Base-by-base conservation (phyloP, 2,329 filamentous ascomycete species). In the Moelleriella libera region DNA sequence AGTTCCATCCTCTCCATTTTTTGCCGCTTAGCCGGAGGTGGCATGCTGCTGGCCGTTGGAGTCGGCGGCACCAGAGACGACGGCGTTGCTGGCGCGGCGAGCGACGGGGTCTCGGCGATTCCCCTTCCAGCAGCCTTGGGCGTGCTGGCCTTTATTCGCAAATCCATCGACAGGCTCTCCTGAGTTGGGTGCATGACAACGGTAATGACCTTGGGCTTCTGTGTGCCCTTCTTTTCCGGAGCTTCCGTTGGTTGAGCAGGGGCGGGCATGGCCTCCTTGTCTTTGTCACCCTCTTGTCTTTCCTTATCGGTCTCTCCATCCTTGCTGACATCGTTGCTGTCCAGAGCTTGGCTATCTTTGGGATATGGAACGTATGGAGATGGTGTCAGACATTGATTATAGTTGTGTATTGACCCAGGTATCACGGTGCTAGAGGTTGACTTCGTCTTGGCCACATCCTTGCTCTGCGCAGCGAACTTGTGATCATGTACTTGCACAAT, bases 401-500 rank as follows among this genome's bases (percentile, higher is more conserved):
- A 86, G 62, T 94, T 95, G 63, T 98, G 89, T 43, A 98, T 83
- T 0, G 89, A 96, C 52, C 86, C 90, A 9, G 83, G 80, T 4
- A 74, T 68, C 40, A 76, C 76, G 47, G 82, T 82, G 53, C 73
- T 80, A 37, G 77, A 76, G 21, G 75, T 69, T 1, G 78, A 70
- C 6, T 60, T 55, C 3, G 63, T 30, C 69, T 69, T 46, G 68
- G 71, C 45, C 69, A 74, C 48, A 68, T 76, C 79, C 59, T 87
- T 80, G 54, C 74, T 47, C 51, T 75, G 73, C 44, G 74, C 72
- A 41, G 69, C 69, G 0, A 83, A 80, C 57, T 85, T 86, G 68
- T 95, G 86, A 61, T 97, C 87, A 57, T 94, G 78, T n/a, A 97
- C 71, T 63, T 94, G 83, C 37, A 98, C 88, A 55, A 98, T 97